Percentiles rank a stretch among this genome's conserved stretches.
Evolutionary conservation across 805 yeast species (phyloP).

Genomic region (Pichia manshurica): DNA sequence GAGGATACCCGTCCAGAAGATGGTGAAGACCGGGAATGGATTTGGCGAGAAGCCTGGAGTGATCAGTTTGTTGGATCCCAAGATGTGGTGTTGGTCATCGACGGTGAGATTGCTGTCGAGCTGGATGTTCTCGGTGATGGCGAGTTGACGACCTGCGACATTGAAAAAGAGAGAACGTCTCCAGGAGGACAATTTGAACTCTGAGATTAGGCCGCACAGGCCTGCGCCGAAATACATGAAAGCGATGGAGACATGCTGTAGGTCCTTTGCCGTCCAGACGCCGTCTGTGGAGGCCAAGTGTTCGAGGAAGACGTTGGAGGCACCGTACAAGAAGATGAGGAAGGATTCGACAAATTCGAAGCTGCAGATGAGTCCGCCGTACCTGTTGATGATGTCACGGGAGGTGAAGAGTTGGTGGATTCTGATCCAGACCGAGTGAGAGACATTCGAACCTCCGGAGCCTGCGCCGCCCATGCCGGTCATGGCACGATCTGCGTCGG

Average conservation of each 20-base stretch:
- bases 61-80: slow-evolving; percentile 16
- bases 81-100: slow-evolving; percentile 8
- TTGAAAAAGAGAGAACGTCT: slow-evolving; percentile 32
- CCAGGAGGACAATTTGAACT: slow-evolving; percentile 60
- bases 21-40: slow-evolving; percentile 89
- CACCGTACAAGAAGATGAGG: slow-evolving; percentile 80
- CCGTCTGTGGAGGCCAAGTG: slow-evolving; percentile 78
- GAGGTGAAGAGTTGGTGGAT: neutral
- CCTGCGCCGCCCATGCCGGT: slow-evolving; percentile 7
- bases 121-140: slow-evolving; percentile 2
- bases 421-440: slow-evolving; percentile 2
- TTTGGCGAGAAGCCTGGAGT: slow-evolving; percentile 83
- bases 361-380: slow-evolving; percentile 42
- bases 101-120: slow-evolving; percentile 15
- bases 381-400: slow-evolving; percentile 22
- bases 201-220: slow-evolving; percentile 80
- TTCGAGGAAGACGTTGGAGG: slow-evolving; percentile 85
- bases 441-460: slow-evolving; percentile 7
- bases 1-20: slow-evolving; percentile 92
- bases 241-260: slow-evolving; percentile 88
- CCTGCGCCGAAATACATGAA: slow-evolving; percentile 91
- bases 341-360: slow-evolving; percentile 83
- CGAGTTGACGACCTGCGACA: slow-evolving; percentile 17
- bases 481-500: neutral
- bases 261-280: slow-evolving; percentile 81